Percentiles rank a stretch among this genome's conserved stretches.
Conservation (phyloP, 352 stramenopile genomes). For the Thalassiosira tumida region DNA sequence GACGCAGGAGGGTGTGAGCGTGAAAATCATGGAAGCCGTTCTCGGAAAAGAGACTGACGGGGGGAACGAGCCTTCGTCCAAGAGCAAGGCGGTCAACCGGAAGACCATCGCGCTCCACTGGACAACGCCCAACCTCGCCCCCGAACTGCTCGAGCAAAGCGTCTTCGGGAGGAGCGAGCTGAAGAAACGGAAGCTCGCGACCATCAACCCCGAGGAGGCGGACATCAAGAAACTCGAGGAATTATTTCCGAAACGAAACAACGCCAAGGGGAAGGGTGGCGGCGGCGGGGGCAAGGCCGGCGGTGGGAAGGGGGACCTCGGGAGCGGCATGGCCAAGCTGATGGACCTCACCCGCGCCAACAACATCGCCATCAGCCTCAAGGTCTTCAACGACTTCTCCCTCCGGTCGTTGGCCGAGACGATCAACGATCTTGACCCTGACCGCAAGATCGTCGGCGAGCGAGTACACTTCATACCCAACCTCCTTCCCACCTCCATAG, state of each 20-base stretch:
- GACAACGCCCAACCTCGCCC: slow-evolving; percentile 82
- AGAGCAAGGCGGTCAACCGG: too few relatives aligned
- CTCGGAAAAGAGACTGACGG: slow-evolving; percentile 67
- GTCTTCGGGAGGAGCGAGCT: slow-evolving; percentile 83
- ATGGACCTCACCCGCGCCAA: slow-evolving; percentile 89
- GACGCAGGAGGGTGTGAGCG: slow-evolving; percentile 82
- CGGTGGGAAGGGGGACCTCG: slow-evolving; percentile 16
- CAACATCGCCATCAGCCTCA: slow-evolving; percentile 90
- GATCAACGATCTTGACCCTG: slow-evolving; percentile 88
- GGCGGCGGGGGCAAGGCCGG: slow-evolving; percentile 13
- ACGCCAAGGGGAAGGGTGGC: slow-evolving; percentile 45
- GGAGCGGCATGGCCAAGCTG: slow-evolving; percentile 87
- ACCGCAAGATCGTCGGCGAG: slow-evolving; percentile 86
- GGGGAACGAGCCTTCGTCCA: too few relatives aligned
- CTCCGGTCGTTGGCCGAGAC: slow-evolving; percentile 86
- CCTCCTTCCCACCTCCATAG: slow-evolving; percentile 85
- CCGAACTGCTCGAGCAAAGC: slow-evolving; percentile 85
- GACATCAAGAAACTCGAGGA: slow-evolving; percentile 89
- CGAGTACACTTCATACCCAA: slow-evolving; percentile 89
- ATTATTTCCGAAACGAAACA: slow-evolving; percentile 88
- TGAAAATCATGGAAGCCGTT: slow-evolving; percentile 84
- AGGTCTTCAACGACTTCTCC: slow-evolving; percentile 90
- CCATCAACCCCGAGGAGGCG: slow-evolving; percentile 69
- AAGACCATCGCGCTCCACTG: slow-evolving; percentile 88
- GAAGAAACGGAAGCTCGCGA: slow-evolving; percentile 81